Evolutionary conservation across 2,329 filamentous ascomycete species (phyloP).

Genomic region (Trichoderma sp.): DNA sequence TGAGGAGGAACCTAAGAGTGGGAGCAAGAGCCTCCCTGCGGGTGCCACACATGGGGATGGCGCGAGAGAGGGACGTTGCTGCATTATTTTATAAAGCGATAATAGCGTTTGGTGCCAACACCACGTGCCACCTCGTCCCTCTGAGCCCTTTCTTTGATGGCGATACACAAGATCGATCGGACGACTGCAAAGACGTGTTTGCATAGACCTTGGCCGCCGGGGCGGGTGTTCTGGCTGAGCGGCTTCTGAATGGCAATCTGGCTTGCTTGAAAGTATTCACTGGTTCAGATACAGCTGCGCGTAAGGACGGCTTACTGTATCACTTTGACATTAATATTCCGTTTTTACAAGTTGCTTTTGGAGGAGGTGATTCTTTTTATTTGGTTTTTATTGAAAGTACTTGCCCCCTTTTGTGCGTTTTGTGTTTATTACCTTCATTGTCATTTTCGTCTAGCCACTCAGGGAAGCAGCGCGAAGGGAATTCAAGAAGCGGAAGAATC

Average conservation of each 20-base stretch:
- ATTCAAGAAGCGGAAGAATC: conserved; percentile 29
- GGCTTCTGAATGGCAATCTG: not conserved
- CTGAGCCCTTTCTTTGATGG: not conserved
- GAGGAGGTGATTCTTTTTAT: not conserved
- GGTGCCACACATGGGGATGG: conserved; percentile 45
- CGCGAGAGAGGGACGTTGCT: conserved; percentile 48
- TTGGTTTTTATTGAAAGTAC: not conserved
- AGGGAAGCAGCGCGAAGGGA: conserved; percentile 29
- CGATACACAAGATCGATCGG: not conserved
- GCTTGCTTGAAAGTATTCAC: conserved; percentile 5
- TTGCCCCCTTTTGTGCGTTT: conserved; percentile 9
- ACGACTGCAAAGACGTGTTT: conserved; percentile 4
- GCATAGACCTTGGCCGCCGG: conserved; percentile 6
- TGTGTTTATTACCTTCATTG: conserved; percentile 16
- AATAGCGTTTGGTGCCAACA: not conserved
- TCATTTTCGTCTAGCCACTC: conserved; percentile 12
- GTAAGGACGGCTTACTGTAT: not conserved
- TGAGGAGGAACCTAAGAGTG: conserved; percentile 73
- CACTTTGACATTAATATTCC: not conserved
- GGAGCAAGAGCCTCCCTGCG: conserved; percentile 54
- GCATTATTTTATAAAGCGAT: conserved; percentile 51
- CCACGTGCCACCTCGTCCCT: not conserved
- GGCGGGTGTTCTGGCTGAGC: not conserved
- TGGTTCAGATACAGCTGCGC: not conserved
- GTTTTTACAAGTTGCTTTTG: not conserved